phyloP scores from a whole-genome alignment of 805 yeast genomes.

The Sugiyamaella marilandica region DNA sequence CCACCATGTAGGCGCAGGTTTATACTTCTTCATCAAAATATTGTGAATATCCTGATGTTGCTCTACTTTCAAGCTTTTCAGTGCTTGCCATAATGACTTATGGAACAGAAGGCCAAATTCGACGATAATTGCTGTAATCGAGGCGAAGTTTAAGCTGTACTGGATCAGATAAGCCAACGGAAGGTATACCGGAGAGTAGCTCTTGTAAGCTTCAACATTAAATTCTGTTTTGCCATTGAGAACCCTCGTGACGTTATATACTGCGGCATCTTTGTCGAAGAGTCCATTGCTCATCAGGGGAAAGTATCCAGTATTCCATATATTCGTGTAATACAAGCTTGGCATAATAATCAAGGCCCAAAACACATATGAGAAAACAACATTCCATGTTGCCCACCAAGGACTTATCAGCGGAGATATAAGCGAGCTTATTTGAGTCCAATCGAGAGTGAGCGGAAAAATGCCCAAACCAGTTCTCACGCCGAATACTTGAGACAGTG shows the following conservation, averaged over 20 bases:
- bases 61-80: neutral
- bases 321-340: slow-evolving; percentile 48
- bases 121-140: slow-evolving; percentile 1
- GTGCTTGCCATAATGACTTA: neutral
- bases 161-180: slow-evolving; percentile 16
- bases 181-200: slow-evolving; percentile 12
- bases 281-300: slow-evolving; percentile 55
- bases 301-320: slow-evolving; percentile 55
- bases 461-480: slow-evolving; percentile 44
- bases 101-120: slow-evolving; percentile 1
- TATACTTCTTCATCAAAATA: slow-evolving; percentile 45
- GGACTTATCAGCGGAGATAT: slow-evolving; percentile 44
- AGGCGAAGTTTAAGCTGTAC: slow-evolving; percentile 6
- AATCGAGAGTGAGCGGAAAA: slow-evolving; percentile 49
- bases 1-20: slow-evolving; percentile 22
- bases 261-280: slow-evolving; percentile 48
- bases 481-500: slow-evolving; percentile 48
- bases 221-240: slow-evolving; percentile 27
- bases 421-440: slow-evolving; percentile 51
- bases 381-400: slow-evolving; percentile 40
- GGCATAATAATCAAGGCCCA: slow-evolving; percentile 39
- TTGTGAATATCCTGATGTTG: slow-evolving; percentile 16
- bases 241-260: slow-evolving; percentile 45
- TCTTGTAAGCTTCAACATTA: slow-evolving; percentile 4
- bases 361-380: slow-evolving; percentile 42